Evolutionary conservation across 495 filamentous ascomycete species (phyloP).

Genomic region (Melanomma pulvis-pyrius): DNA sequence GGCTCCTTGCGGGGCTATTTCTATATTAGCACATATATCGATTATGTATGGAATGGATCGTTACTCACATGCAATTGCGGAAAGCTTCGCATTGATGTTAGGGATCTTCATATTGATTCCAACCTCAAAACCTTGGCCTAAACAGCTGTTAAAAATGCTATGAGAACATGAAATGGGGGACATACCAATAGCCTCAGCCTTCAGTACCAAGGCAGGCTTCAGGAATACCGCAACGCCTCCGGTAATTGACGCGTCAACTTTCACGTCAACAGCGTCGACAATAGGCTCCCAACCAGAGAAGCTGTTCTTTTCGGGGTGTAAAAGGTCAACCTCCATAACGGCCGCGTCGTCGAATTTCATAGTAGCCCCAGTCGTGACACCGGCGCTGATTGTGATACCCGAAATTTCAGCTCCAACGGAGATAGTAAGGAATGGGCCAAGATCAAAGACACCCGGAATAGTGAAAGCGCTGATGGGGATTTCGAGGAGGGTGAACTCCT

Average conservation of each 20-base stretch:
- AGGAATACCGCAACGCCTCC: constrained; percentile 38
- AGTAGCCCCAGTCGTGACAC: constrained; percentile 38
- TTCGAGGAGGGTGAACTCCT: constrained; percentile 32
- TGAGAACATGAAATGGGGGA: background rate
- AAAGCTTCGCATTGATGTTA: constrained; percentile 39
- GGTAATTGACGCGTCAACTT: constrained; percentile 41
- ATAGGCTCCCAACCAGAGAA: constrained; percentile 44
- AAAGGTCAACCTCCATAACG: constrained; percentile 42
- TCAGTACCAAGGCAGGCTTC: constrained; percentile 41
- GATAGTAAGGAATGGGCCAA: constrained; percentile 47
- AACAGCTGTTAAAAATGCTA: background rate
- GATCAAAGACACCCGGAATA: constrained; percentile 43
- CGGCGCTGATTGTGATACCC: constrained; percentile 40
- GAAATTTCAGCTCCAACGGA: constrained; percentile 39
- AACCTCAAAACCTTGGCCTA: constrained; percentile 44
- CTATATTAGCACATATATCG: background rate
- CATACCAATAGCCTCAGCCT: constrained; percentile 42
- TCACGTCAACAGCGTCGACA: constrained; percentile 34
- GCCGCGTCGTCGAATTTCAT: constrained; percentile 40
- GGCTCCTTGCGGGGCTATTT: constrained; percentile 16
- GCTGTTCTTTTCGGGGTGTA: constrained; percentile 38
- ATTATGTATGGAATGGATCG: background rate
- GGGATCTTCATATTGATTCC: constrained; percentile 45
- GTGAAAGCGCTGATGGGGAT: constrained; percentile 46
- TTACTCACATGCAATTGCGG: constrained; percentile 40